These are phyloP conservation scores for Fonsecaea nubica DNA, from an alignment of 2,329 filamentous ascomycete species.

Conservation along the genomic window DNA sequence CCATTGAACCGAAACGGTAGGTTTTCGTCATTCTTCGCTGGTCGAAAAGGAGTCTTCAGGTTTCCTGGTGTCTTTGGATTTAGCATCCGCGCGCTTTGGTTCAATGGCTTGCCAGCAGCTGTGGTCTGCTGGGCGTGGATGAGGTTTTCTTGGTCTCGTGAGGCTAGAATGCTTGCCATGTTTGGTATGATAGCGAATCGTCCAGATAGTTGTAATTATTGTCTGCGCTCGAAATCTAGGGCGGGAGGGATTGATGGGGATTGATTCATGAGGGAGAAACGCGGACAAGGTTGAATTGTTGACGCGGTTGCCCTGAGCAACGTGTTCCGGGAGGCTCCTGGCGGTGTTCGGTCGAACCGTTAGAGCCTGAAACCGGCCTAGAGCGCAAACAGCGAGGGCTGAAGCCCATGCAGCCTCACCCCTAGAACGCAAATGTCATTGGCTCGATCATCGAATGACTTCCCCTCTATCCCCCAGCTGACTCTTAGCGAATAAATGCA, in stretches of 20 bases:
- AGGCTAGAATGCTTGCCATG: conserved; percentile 69
- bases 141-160: conserved; percentile 87
- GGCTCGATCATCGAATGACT: conserved; percentile 15
- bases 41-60: conserved; percentile 81
- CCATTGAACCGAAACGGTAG: conserved; percentile 63
- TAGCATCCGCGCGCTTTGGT: conserved; percentile 67
- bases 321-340: conserved; percentile 8
- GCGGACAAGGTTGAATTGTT: conserved; percentile 30
- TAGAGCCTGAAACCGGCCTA: conserved; percentile 19
- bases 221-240: neutral
- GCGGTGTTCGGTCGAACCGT: conserved; percentile 10
- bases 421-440: conserved; percentile 19
- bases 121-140: conserved; percentile 75
- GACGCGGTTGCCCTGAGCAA: conserved; percentile 43
- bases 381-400: conserved; percentile 27
- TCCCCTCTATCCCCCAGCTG: conserved; percentile 25
- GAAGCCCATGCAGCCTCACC: conserved; percentile 21
- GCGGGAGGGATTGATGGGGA: neutral
- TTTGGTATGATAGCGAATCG: conserved; percentile 25
- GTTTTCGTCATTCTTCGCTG: conserved; percentile 86
- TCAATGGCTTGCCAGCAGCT: conserved; percentile 73
- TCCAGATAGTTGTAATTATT: conserved; percentile 23
- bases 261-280: neutral
- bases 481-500: conserved; percentile 20
- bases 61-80: conserved; percentile 79